Evolutionary conservation across 108 stramenopile species (phyloP), one percentile per base, ranked within the genome.

Genomic region (Asterionellopsis glacialis): DNA sequence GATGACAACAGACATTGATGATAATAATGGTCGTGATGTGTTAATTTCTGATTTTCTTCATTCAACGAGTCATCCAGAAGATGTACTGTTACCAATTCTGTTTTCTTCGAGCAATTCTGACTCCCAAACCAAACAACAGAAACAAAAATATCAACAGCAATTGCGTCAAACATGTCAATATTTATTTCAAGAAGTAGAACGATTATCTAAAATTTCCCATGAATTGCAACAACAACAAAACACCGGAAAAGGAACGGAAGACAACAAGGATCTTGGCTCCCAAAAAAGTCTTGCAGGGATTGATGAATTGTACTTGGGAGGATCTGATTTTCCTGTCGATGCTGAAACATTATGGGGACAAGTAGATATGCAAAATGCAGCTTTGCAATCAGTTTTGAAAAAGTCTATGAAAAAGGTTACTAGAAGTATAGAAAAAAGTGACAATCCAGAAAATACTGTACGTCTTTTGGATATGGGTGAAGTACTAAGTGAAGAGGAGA

Each of bases 291-390:
- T 33, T 7, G 33, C 47, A 9, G 47, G 47, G 19, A 19, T 48
- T 16, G 47, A 48, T 4, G 47, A 48, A 21, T 21, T 48, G 5
- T 48, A 48, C 9, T 2, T 48, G 47, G 47, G 47, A 48, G 16
- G 19, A 48, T 16, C 16, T 11, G 21, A 10, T 3, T 14, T 69
- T 13, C 47, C 16, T 48, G 21, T 85, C 19, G 93, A 94, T 63
- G 77, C 73, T 14, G 95, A 97, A 59, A 94, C 90, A 0, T 55
- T 97, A 9, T 97, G 92, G 92, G 91, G 88, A 12, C 90, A 97
- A 73, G 74, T 97, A 13, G 93, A 97, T 59, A 45, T 95, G 41
- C 94, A 95, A 61, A 95, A 91, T 55, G 55, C 59, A 9, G 84
- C 91, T 9, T 51, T 97, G 55, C 52, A 83, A 62, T 69, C 75